Base-by-base conservation (phyloP, 2,329 filamentous ascomycete genomes). In the Fusarium sp. region DNA sequence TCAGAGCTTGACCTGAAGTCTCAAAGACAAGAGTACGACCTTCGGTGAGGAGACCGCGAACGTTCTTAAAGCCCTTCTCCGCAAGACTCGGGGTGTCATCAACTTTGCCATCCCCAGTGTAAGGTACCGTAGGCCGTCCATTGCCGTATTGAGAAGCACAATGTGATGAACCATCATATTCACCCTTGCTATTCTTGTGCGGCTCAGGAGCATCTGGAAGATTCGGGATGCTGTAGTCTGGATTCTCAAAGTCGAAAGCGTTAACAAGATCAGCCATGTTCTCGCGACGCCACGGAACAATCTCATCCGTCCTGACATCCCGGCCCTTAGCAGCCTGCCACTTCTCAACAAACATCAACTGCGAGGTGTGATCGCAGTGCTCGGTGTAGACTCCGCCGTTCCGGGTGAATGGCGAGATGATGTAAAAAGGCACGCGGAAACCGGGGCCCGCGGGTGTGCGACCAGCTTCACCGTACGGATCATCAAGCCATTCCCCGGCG, bases 341-440 rank as follows among this genome's bases (percentile, higher is more conserved):
- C 74, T 86, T 79, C 77, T 89, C 88, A 1, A 90, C 76, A 72
- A 90, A 89, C 48, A 88, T 79, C 31, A 89, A 87, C 67, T 89
- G 88, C 0, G 88, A 89, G 71, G 84, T 88, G 78, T 90, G 88
- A 74, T 90, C 88, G 6, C 85, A 83, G 50, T 87, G 86, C 75
- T 89, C 88, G 1, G 86, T 88, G 70, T 88, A 89, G 8, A 83
- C 56, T 14, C 33, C 56, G 6, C 56, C 56, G 5, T 37, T 37
- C 39, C 35, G 56, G 2, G 56, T 58, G 7, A 58, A 58, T 8
- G 56, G 56, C 2, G 56, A 58, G 35, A 58, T 20, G 22, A 58
- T 58, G 24, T 58, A 58, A 9, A 58, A 58, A 5, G 56, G 56
- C 4, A 58, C 56, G 27, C 56, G 56, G 56, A 58, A 58, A 13